Evolutionary conservation across 306 rosid species (phyloP).

Genomic region (Gleditsia sinensis): DNA sequence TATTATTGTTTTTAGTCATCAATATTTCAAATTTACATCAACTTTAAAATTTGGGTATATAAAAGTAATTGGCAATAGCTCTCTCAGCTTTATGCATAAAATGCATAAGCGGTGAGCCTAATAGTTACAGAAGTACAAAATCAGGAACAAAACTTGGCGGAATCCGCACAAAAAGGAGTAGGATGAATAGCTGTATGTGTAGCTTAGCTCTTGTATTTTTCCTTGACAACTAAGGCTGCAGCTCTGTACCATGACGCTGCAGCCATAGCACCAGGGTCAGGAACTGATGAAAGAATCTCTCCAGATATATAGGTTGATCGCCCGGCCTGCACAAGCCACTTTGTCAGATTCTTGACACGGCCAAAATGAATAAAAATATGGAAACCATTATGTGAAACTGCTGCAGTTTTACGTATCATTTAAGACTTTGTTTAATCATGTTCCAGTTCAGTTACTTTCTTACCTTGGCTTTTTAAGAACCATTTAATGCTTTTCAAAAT

Average conservation of each 20-base stretch:
- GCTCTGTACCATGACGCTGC: slow-evolving; percentile 90
- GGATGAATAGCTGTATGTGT: slow-evolving; percentile 10
- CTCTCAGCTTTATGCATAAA: slow-evolving; percentile 70
- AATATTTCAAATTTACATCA: slow-evolving; percentile 45
- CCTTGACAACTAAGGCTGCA: slow-evolving; percentile 71
- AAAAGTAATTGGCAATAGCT: slow-evolving; percentile 37
- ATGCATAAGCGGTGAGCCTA: slow-evolving; percentile 78
- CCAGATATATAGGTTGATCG: slow-evolving; percentile 70
- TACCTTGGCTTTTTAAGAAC: not conserved
- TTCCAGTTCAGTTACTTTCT: not conserved
- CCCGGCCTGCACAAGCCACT: slow-evolving; percentile 70
- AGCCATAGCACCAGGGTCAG: slow-evolving; percentile 99
- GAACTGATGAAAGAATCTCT: slow-evolving; percentile 72
- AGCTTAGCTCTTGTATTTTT: slow-evolving; percentile 43
- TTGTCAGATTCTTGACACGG: slow-evolving; percentile 31
- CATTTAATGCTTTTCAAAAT: not conserved
- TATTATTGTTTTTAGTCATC: slow-evolving; percentile 38
- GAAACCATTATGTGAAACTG: not conserved
- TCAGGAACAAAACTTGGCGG: slow-evolving; percentile 47
- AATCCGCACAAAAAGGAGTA: slow-evolving; percentile 49
- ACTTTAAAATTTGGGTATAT: slow-evolving; percentile 27
- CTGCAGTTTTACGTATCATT: not conserved
- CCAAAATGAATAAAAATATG: not conserved
- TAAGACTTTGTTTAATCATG: not conserved
- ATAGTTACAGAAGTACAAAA: slow-evolving; percentile 41